Base-by-base conservation (phyloP, 192 early-diverging fungal species). In the Geosiphon pyriformis region DNA sequence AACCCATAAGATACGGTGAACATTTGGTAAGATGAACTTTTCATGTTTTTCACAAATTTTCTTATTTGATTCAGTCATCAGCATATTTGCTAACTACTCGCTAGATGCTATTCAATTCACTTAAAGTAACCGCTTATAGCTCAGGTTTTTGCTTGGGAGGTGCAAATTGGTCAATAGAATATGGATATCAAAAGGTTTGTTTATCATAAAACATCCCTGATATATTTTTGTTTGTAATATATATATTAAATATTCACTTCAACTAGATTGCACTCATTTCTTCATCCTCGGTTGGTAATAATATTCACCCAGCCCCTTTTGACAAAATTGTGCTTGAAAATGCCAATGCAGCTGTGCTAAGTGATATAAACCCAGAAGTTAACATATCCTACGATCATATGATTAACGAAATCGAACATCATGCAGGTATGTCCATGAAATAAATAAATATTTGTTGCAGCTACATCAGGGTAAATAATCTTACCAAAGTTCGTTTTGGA, bases 101-200 rank as follows among this genome's bases (percentile, higher is more conserved):
- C 11, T 18, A 78, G 73, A 53, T 63, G 25, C 63, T 78, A 22
- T 74, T 69, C 46, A 73, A 71, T 32, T 72, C 74, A 34, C 58
- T 78, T 11, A 70, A 74, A 46, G 47, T 85, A 10, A 83, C 79
- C 18, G 80, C 88, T 2, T 78, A 87, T 67, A 90, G 90, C 66
- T 85, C 87, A 4, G 90, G 88, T 7, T 85, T 88, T 71, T 84
- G 81, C 54, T 79, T 92, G 46, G 90, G 88, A 6, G 79, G 84
- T 20, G 80, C 85, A 2, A 90, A 90, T 70, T 92, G 88, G 90
- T 72, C 81, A 3, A 75, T 92, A 20, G 84, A 87, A 70, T 82
- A 80, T 71, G 86, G 76, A 22, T 73, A 73, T 49, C 78, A 85
- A 67, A 79, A 78, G 58, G 76, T 74, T 72, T n/a, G 52, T 54